Base-by-base conservation (phyloP, 2,329 filamentous ascomycete species). In the Cryoendolithus antarcticus region DNA sequence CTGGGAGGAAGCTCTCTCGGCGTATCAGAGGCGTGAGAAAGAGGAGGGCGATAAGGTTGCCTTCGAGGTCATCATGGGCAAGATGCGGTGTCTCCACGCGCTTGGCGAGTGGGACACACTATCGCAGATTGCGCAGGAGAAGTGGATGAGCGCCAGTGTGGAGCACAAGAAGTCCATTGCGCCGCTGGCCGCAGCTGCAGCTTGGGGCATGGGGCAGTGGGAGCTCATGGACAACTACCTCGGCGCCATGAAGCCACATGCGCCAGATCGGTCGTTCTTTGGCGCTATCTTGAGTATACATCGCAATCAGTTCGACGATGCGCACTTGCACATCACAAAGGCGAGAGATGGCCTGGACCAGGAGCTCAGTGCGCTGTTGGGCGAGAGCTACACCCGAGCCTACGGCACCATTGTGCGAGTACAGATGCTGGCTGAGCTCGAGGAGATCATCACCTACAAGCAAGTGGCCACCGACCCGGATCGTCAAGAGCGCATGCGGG, bases 151-250 rank as follows among this genome's bases (percentile, higher is more conserved):
- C 57, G 91, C 89, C 6, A 35, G 39, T 6, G 35, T 41, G 3
- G 91, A 96, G 45, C 80, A 95, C 43, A 84, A 91, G 53, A 80
- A 88, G 49, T 77, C 82, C 42, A 94, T 99, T 57, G 91, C 91
- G 24, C 88, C 88, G 39, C 72, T 98, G 33, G 91, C 91, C 24
- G 93, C 93, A 4, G 89, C 89, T 4, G 91, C 91, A 30, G 89
- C 93, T 9, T 99, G 91, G 91, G 89, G 89, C 39, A 73, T 94
- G 46, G 82, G 84, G 45, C 93, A 96, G 57, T 99, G 93, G 84
- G 89, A 96, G 51, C 76, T 89, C 9, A 98, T 99, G 91, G 91
- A 98, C 60, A 86, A 82, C 41, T 99, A 98, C 54, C 72, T 99
- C 19, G 82, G 81, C 47, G 91, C 91, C 15, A 94, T 99, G 79